Evolutionary conservation across 306 rosid species (phyloP).

Genomic region (Vicia villosa): DNA sequence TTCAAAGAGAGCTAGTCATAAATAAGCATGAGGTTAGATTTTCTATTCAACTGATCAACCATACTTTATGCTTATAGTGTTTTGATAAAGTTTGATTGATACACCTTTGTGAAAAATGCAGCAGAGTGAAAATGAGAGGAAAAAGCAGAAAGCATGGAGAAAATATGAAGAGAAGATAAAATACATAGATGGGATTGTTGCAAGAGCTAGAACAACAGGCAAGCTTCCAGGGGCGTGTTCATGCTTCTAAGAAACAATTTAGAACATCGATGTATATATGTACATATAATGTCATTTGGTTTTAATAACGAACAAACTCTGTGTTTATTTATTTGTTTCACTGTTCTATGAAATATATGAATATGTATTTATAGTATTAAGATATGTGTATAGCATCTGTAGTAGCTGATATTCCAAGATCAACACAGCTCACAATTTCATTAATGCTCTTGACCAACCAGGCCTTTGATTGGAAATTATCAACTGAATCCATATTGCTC

Average conservation of each 20-base stretch:
- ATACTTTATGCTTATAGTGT: no score
- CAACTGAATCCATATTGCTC: no score
- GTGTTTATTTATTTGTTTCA: constrained; percentile 39
- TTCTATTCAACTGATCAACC: no score
- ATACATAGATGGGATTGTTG: constrained; percentile 50
- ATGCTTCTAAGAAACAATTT: constrained; percentile 61
- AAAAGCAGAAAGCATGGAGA: constrained; percentile 45
- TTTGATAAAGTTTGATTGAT: neutral
- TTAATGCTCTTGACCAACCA: no score
- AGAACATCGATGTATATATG: neutral
- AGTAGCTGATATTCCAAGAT: no score
- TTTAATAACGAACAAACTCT: neutral
- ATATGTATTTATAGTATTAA: neutral
- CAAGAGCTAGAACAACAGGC: constrained; percentile 70
- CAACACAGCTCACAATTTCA: no score
- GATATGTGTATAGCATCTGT: no score
- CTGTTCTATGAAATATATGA: constrained; percentile 8
- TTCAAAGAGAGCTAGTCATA: neutral
- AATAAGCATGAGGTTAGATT: no score
- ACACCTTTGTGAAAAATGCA: constrained; percentile 13
- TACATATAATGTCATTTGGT: neutral
- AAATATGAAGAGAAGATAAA: constrained; percentile 41
- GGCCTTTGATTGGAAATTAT: no score
- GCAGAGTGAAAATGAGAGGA: constrained; percentile 42
- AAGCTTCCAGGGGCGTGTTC: constrained; percentile 53